Evolutionary conservation across 768 basidiomycete genomes (phyloP), one percentile per base, ranked within the genome.

Genomic region (Russula brevipes): DNA sequence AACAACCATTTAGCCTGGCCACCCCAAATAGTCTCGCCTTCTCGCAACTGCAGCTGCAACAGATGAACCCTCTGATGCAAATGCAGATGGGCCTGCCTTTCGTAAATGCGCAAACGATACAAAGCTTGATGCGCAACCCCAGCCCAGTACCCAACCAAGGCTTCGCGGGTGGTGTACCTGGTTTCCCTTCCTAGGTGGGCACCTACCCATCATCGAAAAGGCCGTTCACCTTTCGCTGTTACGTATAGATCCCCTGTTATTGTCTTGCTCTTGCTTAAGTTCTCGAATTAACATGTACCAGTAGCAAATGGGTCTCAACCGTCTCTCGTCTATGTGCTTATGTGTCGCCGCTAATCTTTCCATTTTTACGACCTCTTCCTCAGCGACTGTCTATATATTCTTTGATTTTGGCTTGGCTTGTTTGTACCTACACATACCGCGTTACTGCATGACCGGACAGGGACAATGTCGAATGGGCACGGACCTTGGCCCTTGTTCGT

Each of bases 111-210:
- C 87, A 88, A 65, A 83, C 88, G n/a, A 89, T 91, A 85, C 89
- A 90, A 70, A 90, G 88, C 66, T 87, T 91, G 60, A 86, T 92
- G 88, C 83, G 90, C 63, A 87, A 92, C 73, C 82, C 88, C 12
- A 89, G 83, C 71, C 87, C 89, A 14, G 81, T 78, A 14, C 85
- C 85, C 11, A 67, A 66, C 17, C 72, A 74, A 61, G 72, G 71
- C 64, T 76, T 71, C 65, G 70, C 74, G 69, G 62, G 63, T 36
- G 59, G 66, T 12, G 45, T 66, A 35, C 65, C 54, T 5, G 65
- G 67, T 31, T 68, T 68, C 61, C 57, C 60, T 17, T 59, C 66
- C 54, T 67, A 46, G 58, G 57, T 54, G 35, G 44, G 51, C 55
- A 35, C 56, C 39, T 51, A 72, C 61, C 57, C 65, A 24, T 59